phyloP scores from a whole-genome alignment of 78 protist species.

The Dictyostelium firmibasis region DNA sequence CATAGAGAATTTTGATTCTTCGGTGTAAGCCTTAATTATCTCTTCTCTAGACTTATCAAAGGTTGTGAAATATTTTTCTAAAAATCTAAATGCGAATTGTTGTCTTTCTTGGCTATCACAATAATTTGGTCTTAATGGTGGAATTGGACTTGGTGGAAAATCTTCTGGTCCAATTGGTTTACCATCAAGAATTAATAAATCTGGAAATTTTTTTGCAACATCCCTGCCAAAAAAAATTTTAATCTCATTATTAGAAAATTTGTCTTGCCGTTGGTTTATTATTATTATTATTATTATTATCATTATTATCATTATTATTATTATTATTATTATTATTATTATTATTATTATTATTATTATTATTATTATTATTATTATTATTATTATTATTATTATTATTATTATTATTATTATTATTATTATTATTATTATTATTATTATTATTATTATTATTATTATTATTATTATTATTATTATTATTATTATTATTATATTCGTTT shows the following conservation, averaged over 20 bases:
- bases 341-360: too few relatives aligned
- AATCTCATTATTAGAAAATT: neutral
- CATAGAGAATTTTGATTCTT: slow-evolving; percentile 41
- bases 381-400: too few relatives aligned
- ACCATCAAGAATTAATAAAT: slow-evolving; percentile 33
- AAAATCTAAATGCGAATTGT: slow-evolving; percentile 53
- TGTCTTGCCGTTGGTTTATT: neutral
- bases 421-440: neutral
- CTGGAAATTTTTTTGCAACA: slow-evolving; percentile 68
- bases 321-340: neutral
- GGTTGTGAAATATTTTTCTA: slow-evolving; percentile 47
- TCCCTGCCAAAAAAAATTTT: slow-evolving; percentile 28
- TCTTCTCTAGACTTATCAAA: slow-evolving; percentile 23
- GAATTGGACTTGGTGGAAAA: slow-evolving; percentile 66
- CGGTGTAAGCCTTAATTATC: slow-evolving; percentile 35
- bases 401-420: neutral
- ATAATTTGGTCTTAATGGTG: slow-evolving; percentile 44
- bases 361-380: neutral
- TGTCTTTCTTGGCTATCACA: slow-evolving; percentile 42
- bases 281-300: too few relatives aligned
- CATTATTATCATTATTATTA: neutral
- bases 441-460: too few relatives aligned
- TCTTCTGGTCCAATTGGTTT: slow-evolving; percentile 31
- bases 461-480: neutral
- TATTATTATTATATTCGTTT: neutral